Percentiles rank a stretch among this genome's conserved stretches.
Evolutionary conservation across 495 filamentous ascomycete species (phyloP).

Genomic region (Aspergillus bridgeri): DNA sequence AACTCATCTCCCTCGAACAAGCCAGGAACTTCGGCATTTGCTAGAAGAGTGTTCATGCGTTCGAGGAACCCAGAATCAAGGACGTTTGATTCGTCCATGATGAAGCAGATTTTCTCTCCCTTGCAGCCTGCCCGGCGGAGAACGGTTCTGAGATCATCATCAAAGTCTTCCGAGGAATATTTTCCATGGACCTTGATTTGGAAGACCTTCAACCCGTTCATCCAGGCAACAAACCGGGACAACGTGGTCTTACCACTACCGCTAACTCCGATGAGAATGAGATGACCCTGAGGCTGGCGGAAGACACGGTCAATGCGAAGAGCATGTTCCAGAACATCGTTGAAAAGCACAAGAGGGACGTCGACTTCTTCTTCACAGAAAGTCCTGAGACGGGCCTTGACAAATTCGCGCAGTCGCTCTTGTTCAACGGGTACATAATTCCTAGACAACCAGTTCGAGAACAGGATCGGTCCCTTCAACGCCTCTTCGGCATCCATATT

Average conservation of each 20-base stretch:
- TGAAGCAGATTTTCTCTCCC: slow-evolving; percentile 99
- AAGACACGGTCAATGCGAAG: slow-evolving; percentile 98
- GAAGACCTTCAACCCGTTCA: slow-evolving; percentile 98
- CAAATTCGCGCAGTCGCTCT: slow-evolving; percentile 90
- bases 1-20: slow-evolving; percentile 97
- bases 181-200: slow-evolving; percentile 99
- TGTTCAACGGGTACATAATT: slow-evolving; percentile 96
- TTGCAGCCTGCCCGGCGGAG: slow-evolving; percentile 93
- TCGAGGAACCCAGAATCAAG: slow-evolving; percentile 98
- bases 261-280: slow-evolving; percentile 97
- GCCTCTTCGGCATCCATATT: slow-evolving; percentile 84
- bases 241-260: slow-evolving; percentile 98
- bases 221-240: slow-evolving; percentile 98
- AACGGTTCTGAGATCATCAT: slow-evolving; percentile 92
- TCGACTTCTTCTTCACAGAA: slow-evolving; percentile 99
- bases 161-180: slow-evolving; percentile 97
- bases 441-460: slow-evolving; percentile 99
- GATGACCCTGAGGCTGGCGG: slow-evolving; percentile 94
- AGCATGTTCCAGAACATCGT: slow-evolving; percentile 97
- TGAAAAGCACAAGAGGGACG: slow-evolving; percentile 94
- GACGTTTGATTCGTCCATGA: slow-evolving; percentile 99
- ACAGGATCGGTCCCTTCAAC: slow-evolving; percentile 90
- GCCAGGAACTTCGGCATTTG: slow-evolving; percentile 96
- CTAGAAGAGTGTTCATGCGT: slow-evolving; percentile 97
- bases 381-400: slow-evolving; percentile 93